Evolutionary conservation across 2,329 filamentous ascomycete genomes (phyloP).

Genomic region (Claviceps sp.): DNA sequence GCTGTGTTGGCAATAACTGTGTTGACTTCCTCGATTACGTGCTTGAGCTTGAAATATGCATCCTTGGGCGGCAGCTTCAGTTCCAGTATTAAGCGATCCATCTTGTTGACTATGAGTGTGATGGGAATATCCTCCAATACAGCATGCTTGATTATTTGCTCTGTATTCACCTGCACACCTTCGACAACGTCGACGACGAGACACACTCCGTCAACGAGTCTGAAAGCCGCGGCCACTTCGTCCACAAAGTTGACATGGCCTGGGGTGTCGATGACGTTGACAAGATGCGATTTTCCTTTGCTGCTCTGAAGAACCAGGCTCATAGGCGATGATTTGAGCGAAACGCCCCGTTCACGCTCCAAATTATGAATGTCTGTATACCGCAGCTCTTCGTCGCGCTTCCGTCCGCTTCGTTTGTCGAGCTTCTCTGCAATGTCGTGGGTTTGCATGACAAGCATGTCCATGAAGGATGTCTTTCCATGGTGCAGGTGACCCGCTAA

Average conservation of each 20-base stretch:
- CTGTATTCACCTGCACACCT: conserved; percentile 96
- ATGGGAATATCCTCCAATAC: conserved; percentile 80
- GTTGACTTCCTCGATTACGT: conserved; percentile 97
- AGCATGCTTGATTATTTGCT: conserved; percentile 93
- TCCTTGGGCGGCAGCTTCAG: conserved; percentile 87
- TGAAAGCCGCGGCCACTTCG: conserved; percentile 78
- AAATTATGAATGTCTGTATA: conserved; percentile 89
- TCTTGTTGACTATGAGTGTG: conserved; percentile 89
- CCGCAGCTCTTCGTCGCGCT: conserved; percentile 75
- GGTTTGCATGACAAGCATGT: conserved; percentile 93
- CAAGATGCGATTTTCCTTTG: conserved; percentile 83
- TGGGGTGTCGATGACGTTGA: conserved; percentile 92
- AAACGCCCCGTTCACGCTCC: conserved; percentile 80
- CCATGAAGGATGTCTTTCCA: conserved; percentile 95
- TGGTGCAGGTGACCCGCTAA: conserved; percentile 90
- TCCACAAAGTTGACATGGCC: conserved; percentile 98
- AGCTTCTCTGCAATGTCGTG: conserved; percentile 72
- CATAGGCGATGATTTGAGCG: conserved; percentile 90
- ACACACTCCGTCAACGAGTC: conserved; percentile 82
- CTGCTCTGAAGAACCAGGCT: conserved; percentile 78
- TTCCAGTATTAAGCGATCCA: conserved; percentile 90
- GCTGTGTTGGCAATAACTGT: conserved; percentile 81
- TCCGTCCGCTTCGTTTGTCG: conserved; percentile 68
- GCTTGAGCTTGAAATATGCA: conserved; percentile 97
- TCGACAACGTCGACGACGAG: conserved; percentile 93